Evolutionary conservation across 164 flowering plant species (phyloP).

Genomic region (Buxus sempervirens): DNA sequence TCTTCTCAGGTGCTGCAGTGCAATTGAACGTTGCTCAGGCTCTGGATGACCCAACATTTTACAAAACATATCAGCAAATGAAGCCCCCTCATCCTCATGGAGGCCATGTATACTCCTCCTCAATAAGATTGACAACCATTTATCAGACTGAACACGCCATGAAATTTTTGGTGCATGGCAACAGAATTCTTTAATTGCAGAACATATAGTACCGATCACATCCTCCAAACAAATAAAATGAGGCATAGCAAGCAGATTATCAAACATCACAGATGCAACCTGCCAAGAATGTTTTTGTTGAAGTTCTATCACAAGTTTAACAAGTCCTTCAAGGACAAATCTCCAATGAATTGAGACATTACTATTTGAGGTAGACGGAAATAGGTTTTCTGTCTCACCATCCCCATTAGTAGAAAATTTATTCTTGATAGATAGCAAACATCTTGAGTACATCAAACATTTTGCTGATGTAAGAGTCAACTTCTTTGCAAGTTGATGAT

Average conservation of each 20-base stretch:
- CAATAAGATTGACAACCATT: conserved; percentile 61
- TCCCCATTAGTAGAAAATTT: conserved; percentile 20
- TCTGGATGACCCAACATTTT: conserved; percentile 68
- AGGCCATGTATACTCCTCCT: conserved; percentile 41
- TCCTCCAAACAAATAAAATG: conserved; percentile 39
- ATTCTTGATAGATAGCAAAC: conserved; percentile 41
- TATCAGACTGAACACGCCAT: conserved; percentile 77
- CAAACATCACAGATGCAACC: conserved; percentile 68
- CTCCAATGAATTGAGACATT: conserved; percentile 41
- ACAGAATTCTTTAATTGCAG: conserved; percentile 49
- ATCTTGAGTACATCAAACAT: conserved; percentile 56
- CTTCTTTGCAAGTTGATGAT: conserved; percentile 61
- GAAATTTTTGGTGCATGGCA: conserved; percentile 61
- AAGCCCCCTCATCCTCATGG: conserved; percentile 36
- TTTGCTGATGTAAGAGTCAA: conserved; percentile 43
- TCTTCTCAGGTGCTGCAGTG: conserved; percentile 58
- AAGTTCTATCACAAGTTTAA: conserved; percentile 36
- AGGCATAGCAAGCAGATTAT: conserved; percentile 63
- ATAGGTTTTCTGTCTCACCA: conserved; percentile 22
- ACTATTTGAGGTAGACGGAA: conserved; percentile 20
- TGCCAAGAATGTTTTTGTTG: conserved; percentile 73
- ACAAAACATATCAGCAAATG: conserved; percentile 53
- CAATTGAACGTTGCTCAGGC: conserved; percentile 79
- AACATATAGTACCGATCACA: conserved; percentile 48
- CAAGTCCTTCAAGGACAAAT: conserved; percentile 52